Percentiles rank a stretch among this genome's conserved stretches.
These are phyloP conservation scores for Prinsepia uniflora DNA, from an alignment of 306 rosid species.

Conservation along the genomic window DNA sequence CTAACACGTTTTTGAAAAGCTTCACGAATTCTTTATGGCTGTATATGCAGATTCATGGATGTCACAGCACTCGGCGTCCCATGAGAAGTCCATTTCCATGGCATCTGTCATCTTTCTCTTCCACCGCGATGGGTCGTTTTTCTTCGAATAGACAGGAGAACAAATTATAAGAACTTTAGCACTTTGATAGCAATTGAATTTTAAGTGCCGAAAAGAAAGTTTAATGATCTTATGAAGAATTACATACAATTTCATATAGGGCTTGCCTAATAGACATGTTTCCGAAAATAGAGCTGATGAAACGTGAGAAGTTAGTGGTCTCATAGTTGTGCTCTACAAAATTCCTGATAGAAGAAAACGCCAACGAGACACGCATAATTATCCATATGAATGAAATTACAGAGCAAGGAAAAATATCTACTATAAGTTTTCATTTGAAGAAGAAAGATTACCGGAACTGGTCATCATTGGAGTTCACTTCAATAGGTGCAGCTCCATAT, in stretches of 20 bases:
- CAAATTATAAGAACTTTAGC: slow-evolving; percentile 7
- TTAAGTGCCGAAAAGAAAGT: not conserved
- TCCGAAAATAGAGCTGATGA: slow-evolving; percentile 57
- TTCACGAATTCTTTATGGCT: slow-evolving; percentile 44
- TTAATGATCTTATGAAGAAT: not conserved
- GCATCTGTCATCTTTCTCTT: slow-evolving; percentile 55
- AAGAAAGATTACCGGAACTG: slow-evolving; percentile 39
- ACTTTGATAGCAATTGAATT: not conserved
- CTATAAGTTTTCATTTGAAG: not conserved
- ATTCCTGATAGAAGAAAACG: slow-evolving; percentile 31
- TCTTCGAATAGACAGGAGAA: slow-evolving; percentile 37
- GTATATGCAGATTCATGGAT: slow-evolving; percentile 64
- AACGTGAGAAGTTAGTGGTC: slow-evolving; percentile 48
- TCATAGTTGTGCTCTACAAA: slow-evolving; percentile 40
- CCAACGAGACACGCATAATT: slow-evolving; percentile 15
- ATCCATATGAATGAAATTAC: not conserved
- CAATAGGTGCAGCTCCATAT: slow-evolving; percentile 83
- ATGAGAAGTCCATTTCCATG: slow-evolving; percentile 74
- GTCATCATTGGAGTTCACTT: slow-evolving; percentile 29
- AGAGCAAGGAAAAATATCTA: not conserved
- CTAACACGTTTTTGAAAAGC: slow-evolving; percentile 12
- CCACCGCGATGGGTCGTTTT: slow-evolving; percentile 54
- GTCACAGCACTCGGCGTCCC: slow-evolving; percentile 89
- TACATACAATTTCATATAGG: slow-evolving; percentile 67
- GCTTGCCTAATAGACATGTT: slow-evolving; percentile 56